These are phyloP conservation scores for Halteria grandinella DNA, from an alignment of 73 alveolate species.

Conservation along the genomic window DNA sequence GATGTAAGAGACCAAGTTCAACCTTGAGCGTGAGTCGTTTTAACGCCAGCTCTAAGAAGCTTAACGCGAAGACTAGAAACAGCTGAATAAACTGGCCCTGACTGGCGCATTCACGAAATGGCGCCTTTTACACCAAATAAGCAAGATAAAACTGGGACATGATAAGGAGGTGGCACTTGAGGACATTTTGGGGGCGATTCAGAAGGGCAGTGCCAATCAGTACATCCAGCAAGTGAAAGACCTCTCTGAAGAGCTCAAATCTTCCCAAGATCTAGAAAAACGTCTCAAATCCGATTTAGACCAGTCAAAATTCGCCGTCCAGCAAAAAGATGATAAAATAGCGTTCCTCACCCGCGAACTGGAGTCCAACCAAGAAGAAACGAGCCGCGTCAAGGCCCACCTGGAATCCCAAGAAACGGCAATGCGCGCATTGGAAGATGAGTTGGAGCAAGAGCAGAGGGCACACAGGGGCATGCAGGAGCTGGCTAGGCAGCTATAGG, in stretches of 20 bases:
- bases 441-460: constrained; percentile 9
- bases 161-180: constrained; percentile 10
- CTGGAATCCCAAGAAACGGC: background rate
- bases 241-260: background rate
- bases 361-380: constrained; percentile 3
- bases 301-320: background rate
- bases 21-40: constrained; percentile 22
- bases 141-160: constrained; percentile 14
- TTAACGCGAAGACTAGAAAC: constrained; percentile 5
- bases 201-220: constrained; percentile 4
- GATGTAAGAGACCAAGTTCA: constrained; percentile 1
- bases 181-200: background rate
- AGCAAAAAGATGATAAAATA: constrained; percentile 16
- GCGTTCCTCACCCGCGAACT: constrained; percentile 5
- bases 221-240: background rate
- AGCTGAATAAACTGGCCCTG: background rate
- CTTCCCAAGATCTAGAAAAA: background rate
- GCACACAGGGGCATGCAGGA: background rate
- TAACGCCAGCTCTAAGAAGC: background rate
- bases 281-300: background rate
- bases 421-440: constrained; percentile 3
- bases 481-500: background rate
- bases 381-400: background rate
- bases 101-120: constrained; percentile 47
- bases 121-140: constrained; percentile 19